Percentiles rank a stretch among this genome's conserved stretches.
Conservation (phyloP, 768 basidiomycete genomes). For the Kwoniella sp. region DNA sequence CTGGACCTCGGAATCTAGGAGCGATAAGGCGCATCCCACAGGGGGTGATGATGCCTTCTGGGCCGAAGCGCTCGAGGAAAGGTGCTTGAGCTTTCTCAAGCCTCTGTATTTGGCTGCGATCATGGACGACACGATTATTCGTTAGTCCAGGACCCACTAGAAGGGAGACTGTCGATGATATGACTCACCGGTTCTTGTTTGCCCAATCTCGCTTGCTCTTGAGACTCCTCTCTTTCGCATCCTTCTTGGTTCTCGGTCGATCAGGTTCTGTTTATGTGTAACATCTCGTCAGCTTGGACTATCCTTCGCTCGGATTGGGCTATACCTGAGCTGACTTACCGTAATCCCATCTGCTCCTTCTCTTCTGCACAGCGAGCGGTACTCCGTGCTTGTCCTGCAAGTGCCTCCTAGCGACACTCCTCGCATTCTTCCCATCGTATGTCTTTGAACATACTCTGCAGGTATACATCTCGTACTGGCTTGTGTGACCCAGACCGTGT, state of each 20-base stretch:
- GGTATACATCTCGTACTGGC: slow-evolving; percentile 48
- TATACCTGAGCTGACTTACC: slow-evolving; percentile 47
- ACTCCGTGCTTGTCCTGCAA: slow-evolving; percentile 59
- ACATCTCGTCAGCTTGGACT: slow-evolving; percentile 5
- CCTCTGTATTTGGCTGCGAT: slow-evolving; percentile 12
- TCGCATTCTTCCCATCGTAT: slow-evolving; percentile 58
- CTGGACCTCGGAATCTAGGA: slow-evolving; percentile 12
- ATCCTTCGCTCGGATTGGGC: neutral
- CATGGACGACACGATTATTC: neutral
- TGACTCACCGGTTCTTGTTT: slow-evolving; percentile 53
- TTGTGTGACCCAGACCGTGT: slow-evolving; percentile 16
- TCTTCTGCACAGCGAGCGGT: slow-evolving; percentile 55
- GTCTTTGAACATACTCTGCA: slow-evolving; percentile 56
- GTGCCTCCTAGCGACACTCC: slow-evolving; percentile 58
- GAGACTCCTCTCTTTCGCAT: slow-evolving; percentile 54
- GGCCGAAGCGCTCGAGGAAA: slow-evolving; percentile 29
- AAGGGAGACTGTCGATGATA: neutral
- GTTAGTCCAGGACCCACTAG: too few species aligned
- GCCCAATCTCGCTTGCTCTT: slow-evolving; percentile 58
- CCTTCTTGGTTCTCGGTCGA: slow-evolving; percentile 55
- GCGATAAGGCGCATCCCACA: slow-evolving; percentile 28
- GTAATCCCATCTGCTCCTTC: slow-evolving; percentile 58
- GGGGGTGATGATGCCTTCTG: slow-evolving; percentile 24
- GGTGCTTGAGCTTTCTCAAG: slow-evolving; percentile 14
- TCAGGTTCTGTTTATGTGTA: slow-evolving; percentile 50